phyloP scores from a whole-genome alignment of 768 basidiomycete genomes.

The Mycena belliarum region DNA sequence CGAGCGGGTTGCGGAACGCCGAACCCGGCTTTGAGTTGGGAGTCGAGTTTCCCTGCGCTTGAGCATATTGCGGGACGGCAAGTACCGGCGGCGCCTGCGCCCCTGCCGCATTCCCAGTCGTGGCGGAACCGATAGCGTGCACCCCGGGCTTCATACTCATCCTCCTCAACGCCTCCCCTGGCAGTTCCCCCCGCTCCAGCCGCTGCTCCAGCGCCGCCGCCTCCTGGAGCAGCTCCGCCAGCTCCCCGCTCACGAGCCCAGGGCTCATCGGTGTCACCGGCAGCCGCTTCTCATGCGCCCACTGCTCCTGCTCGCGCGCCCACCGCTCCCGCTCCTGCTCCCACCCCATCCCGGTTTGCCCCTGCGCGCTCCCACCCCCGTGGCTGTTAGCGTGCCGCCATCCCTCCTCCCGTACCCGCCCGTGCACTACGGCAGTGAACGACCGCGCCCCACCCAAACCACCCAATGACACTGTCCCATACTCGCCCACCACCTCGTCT shows the following conservation, averaged over 20 bases:
- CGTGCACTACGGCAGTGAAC: conserved; percentile 61
- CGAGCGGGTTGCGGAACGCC: conserved; percentile 22
- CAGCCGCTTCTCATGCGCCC: conserved; percentile 27
- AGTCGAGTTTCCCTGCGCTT: not conserved
- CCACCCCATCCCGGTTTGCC: not conserved
- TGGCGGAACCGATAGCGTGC: not conserved
- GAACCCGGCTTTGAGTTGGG: not conserved
- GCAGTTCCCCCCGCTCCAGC: conserved; percentile 50
- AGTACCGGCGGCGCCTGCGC: conserved; percentile 5
- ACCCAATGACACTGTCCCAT: conserved; percentile 26
- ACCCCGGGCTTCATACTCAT: conserved; percentile 7
- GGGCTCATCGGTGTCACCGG: conserved; percentile 43
- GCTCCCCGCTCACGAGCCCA: conserved; percentile 43
- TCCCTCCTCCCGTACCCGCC: conserved; percentile 46
- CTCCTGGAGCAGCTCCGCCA: conserved; percentile 56
- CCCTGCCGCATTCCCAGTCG: too few relatives aligned
- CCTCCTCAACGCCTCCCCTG: conserved; percentile 33
- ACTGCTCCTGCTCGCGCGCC: not conserved
- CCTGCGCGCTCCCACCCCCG: not conserved
- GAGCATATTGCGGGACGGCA: not conserved
- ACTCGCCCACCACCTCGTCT: conserved; percentile 23
- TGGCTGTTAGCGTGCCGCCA: not conserved
- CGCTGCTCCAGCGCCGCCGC: conserved; percentile 59
- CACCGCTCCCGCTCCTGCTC: too few relatives aligned
- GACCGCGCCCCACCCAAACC: conserved; percentile 25